Conservation (phyloP, 78 protist species). For the Dictyostelium discoideum region DNA sequence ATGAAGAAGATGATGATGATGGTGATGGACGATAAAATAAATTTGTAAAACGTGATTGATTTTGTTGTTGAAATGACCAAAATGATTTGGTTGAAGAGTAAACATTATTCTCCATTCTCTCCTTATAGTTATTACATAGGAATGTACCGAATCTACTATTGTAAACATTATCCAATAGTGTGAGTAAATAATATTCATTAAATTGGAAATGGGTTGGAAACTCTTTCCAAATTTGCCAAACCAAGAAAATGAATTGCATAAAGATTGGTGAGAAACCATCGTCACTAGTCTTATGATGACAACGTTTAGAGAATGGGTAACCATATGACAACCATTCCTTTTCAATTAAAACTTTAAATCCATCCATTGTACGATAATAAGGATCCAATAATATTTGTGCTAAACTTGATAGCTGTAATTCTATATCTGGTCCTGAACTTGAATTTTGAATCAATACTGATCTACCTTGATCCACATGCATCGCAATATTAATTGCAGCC, state of each 20-base stretch:
- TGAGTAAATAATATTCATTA: conserved; percentile 28
- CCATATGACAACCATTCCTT: conserved; percentile 86
- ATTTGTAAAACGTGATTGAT: conserved; percentile 21
- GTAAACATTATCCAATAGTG: conserved; percentile 25
- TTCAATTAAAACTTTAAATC: conserved; percentile 84
- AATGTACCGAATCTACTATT: conserved; percentile 76
- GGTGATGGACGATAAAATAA: neutral
- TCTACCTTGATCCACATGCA: conserved; percentile 47
- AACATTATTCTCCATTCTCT: conserved; percentile 23
- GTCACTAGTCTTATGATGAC: conserved; percentile 1
- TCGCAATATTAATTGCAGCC: conserved; percentile 47
- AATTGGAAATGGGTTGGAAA: conserved; percentile 81
- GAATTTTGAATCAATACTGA: conserved; percentile 45
- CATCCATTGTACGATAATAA: conserved; percentile 82
- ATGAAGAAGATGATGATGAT: no score
- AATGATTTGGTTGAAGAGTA: conserved; percentile 42
- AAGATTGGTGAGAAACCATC: conserved; percentile 88
- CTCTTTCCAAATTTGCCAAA: conserved; percentile 86
- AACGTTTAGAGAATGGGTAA: conserved; percentile 60
- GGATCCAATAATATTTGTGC: conserved; percentile 82
- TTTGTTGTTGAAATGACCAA: conserved; percentile 32
- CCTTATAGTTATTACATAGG: conserved; percentile 49
- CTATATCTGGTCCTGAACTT: conserved; percentile 32
- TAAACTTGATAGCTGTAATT: conserved; percentile 23
- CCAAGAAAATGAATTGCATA: conserved; percentile 90